Conservation (phyloP, 1,139 yeast species). For the Candida buenavistaensis region DNA sequence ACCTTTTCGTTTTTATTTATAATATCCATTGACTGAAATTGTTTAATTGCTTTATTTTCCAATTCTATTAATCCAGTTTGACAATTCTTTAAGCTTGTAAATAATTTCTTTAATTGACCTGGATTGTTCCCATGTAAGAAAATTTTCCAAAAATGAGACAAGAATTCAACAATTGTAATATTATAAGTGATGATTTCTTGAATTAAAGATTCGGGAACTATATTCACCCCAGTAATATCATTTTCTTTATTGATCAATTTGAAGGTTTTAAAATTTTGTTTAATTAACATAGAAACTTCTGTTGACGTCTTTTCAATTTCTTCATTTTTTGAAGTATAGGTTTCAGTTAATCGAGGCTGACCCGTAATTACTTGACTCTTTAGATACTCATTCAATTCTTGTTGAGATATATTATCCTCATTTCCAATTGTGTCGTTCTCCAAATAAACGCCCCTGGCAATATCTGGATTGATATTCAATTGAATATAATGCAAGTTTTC, state of each 20-base stretch:
- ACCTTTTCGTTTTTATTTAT: slow-evolving; percentile 28
- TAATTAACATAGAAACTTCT: slow-evolving; percentile 52
- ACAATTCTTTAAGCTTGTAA: slow-evolving; percentile 36
- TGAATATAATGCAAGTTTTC: slow-evolving; percentile 55
- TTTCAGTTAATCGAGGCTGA: slow-evolving; percentile 44
- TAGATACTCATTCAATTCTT: slow-evolving; percentile 28
- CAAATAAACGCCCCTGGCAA: slow-evolving; percentile 17
- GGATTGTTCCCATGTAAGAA: slow-evolving; percentile 41
- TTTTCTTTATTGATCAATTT: slow-evolving; percentile 17
- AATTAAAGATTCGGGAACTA: slow-evolving; percentile 26
- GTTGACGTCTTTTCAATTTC: slow-evolving; percentile 49
- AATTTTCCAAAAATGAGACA: slow-evolving; percentile 47
- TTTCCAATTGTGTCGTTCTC: slow-evolving; percentile 4
- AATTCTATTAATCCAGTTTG: slow-evolving; percentile 25
- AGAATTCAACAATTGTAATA: slow-evolving; percentile 42
- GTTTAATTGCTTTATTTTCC: slow-evolving; percentile 17
- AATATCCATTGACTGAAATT: slow-evolving; percentile 13
- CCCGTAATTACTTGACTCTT: slow-evolving; percentile 17
- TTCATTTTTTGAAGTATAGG: slow-evolving; percentile 30
- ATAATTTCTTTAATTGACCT: slow-evolving; percentile 38
- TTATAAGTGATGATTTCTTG: slow-evolving; percentile 42
- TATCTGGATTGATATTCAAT: slow-evolving; percentile 47
- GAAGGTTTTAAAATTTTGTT: slow-evolving; percentile 49
- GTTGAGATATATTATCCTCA: slow-evolving; percentile 14
- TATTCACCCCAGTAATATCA: slow-evolving; percentile 13